phyloP scores from a whole-genome alignment of 768 basidiomycete species.

The Hemileccinum rubropunctum region DNA sequence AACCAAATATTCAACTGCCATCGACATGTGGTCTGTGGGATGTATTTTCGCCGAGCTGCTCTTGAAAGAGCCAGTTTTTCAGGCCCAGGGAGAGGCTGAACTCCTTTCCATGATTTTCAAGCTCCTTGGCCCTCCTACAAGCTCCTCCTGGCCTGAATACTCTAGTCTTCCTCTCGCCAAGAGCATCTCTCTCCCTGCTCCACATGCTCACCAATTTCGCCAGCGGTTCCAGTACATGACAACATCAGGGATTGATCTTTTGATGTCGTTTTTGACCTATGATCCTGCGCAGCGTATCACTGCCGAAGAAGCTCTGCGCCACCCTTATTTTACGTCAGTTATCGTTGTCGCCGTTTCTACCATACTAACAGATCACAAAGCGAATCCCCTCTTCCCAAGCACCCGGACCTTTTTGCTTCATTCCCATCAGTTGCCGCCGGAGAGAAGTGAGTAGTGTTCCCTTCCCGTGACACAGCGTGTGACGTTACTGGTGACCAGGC shows the following conservation, averaged over 20 bases:
- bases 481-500: slow-evolving; percentile 41
- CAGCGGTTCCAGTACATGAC: slow-evolving; percentile 87
- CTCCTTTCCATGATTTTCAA: slow-evolving; percentile 93
- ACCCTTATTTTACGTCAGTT: slow-evolving; percentile 84
- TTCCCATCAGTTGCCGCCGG: slow-evolving; percentile 97
- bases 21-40: slow-evolving; percentile 99
- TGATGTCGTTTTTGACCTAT: slow-evolving; percentile 81
- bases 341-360: background rate
- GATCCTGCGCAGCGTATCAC: slow-evolving; percentile 85
- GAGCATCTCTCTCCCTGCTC: slow-evolving; percentile 69
- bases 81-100: slow-evolving; percentile 93
- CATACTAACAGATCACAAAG: slow-evolving; percentile 37
- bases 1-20: slow-evolving; percentile 88
- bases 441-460: slow-evolving; percentile 63
- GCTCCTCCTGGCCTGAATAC: slow-evolving; percentile 84
- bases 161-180: slow-evolving; percentile 76
- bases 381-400: slow-evolving; percentile 93
- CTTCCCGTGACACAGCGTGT: background rate
- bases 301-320: slow-evolving; percentile 86
- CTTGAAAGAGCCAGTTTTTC: slow-evolving; percentile 94
- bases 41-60: slow-evolving; percentile 98
- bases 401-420: slow-evolving; percentile 91
- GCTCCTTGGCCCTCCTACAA: slow-evolving; percentile 90
- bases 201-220: slow-evolving; percentile 73
- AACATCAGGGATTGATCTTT: slow-evolving; percentile 77